Conservation (phyloP, 371 early-diverging fungal genomes). For the Mucor mucedo region DNA sequence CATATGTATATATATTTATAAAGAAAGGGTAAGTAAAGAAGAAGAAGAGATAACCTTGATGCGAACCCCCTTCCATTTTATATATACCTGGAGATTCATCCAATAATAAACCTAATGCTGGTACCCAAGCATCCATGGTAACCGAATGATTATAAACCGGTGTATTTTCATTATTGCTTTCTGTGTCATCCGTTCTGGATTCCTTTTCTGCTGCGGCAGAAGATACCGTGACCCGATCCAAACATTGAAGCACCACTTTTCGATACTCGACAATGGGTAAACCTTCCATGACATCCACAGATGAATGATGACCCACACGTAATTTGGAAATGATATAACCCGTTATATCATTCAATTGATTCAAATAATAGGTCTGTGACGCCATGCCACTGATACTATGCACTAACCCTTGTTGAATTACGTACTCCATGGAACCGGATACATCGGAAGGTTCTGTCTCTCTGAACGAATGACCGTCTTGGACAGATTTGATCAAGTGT, state of each 20-base stretch:
- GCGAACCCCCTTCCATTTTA: too few species aligned
- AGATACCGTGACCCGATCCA: slow-evolving; percentile 26
- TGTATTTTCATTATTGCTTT: slow-evolving; percentile 15
- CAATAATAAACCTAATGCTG: slow-evolving; percentile 44
- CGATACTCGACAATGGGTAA: slow-evolving; percentile 53
- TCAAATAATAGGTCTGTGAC: slow-evolving; percentile 80
- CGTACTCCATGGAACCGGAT: slow-evolving; percentile 37
- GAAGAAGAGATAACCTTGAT: not conserved
- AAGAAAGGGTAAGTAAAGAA: not conserved
- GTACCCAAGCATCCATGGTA: slow-evolving; percentile 43
- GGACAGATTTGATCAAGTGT: slow-evolving; percentile 57
- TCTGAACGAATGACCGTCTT: slow-evolving; percentile 24
- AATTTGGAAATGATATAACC: slow-evolving; percentile 74
- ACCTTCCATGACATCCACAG: slow-evolving; percentile 44
- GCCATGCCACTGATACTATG: slow-evolving; percentile 75
- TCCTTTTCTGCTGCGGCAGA: slow-evolving; percentile 13
- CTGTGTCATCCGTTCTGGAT: slow-evolving; percentile 17
- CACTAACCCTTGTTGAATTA: slow-evolving; percentile 57
- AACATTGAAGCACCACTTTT: slow-evolving; percentile 48
- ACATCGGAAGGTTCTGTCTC: slow-evolving; percentile 10
- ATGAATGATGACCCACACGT: slow-evolving; percentile 38
- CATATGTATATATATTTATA: not conserved
- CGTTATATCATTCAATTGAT: slow-evolving; percentile 83
- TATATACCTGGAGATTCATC: slow-evolving; percentile 32
- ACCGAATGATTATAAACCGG: slow-evolving; percentile 22